A percentile compares a stretch with the other conserved stretches of the same genome.
Conservation (phyloP, 2,329 filamentous ascomycete genomes). For the Fusarium sp. region DNA sequence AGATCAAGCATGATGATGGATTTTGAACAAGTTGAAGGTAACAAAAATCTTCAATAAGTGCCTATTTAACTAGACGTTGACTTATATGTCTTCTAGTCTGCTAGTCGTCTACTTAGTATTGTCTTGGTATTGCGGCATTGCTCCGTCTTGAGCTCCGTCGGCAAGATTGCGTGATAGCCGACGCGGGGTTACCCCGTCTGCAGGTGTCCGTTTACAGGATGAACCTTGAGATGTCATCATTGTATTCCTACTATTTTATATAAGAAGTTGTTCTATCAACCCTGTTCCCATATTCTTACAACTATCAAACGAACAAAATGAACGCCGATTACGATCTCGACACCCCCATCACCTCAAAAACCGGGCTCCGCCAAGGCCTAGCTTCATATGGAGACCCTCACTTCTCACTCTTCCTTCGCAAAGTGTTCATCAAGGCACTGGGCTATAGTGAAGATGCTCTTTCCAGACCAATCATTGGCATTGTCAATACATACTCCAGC, state of each 20-base stretch:
- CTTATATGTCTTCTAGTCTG: not conserved
- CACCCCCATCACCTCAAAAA: slow-evolving; percentile 61
- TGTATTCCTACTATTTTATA: not conserved
- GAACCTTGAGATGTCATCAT: slow-evolving; percentile 14
- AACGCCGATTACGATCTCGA: slow-evolving; percentile 72
- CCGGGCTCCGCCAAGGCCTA: slow-evolving; percentile 73
- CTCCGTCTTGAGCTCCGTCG: slow-evolving; percentile 31
- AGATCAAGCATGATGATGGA: slow-evolving; percentile 54
- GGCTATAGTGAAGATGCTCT: slow-evolving; percentile 80
- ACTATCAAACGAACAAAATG: slow-evolving; percentile 33
- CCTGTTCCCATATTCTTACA: not conserved
- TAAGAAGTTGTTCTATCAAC: no score
- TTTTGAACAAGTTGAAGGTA: rapidly evolving
- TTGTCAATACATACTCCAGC: slow-evolving; percentile 78
- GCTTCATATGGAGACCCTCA: slow-evolving; percentile 79
- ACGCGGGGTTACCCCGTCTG: slow-evolving; percentile 40
- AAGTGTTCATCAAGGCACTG: slow-evolving; percentile 82
- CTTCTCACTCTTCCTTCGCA: slow-evolving; percentile 80
- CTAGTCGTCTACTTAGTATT: not conserved
- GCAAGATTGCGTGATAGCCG: slow-evolving; percentile 37
- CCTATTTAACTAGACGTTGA: not conserved
- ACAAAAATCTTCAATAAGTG: rapidly evolving
- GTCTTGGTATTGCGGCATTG: not conserved
- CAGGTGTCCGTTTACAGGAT: not conserved
- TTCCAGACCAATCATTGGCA: slow-evolving; percentile 77